Conservation (phyloP, 371 early-diverging fungal species). For the Mortierella sp. region DNA sequence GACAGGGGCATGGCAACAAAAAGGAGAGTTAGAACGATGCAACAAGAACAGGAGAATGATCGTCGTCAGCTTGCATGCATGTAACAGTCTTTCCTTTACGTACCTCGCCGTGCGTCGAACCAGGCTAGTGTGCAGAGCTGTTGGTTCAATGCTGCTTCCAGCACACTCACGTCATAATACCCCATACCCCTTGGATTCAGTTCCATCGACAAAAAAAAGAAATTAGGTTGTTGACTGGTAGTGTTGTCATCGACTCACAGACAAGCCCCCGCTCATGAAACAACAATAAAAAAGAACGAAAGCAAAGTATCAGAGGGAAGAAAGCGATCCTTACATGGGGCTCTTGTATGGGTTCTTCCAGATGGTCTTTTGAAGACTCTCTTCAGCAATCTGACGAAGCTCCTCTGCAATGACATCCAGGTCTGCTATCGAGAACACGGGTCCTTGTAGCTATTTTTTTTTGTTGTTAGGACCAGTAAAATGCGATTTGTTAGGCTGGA, state of each 20-base stretch:
- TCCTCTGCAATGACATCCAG: conserved; percentile 54
- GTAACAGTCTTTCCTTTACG: not conserved
- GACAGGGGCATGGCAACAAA: not conserved
- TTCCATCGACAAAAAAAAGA: not conserved
- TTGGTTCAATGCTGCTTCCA: conserved; percentile 49
- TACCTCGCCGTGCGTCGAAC: conserved; percentile 54
- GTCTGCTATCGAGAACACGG: conserved; percentile 42
- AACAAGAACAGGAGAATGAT: not conserved
- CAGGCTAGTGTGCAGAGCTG: conserved; percentile 46
- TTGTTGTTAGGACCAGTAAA: no score
- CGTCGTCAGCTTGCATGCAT: conserved; percentile 1
- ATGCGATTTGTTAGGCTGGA: no score
- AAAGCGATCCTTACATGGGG: conserved; percentile 30
- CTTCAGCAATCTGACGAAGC: conserved; percentile 41
- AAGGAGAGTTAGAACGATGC: not conserved
- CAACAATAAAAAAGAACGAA: not conserved
- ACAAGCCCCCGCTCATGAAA: not conserved
- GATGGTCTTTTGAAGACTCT: conserved; percentile 39
- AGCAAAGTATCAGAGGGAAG: no score
- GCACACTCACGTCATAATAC: conserved; percentile 54
- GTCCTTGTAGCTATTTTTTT: conserved; percentile 39
- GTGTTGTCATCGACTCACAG: not conserved
- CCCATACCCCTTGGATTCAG: conserved; percentile 51
- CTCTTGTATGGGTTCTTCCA: conserved; percentile 58
- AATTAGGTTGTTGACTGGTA: not conserved